Base-by-base conservation (phyloP, 148 eudicot species). In the Mesembryanthemum crystallinum region DNA sequence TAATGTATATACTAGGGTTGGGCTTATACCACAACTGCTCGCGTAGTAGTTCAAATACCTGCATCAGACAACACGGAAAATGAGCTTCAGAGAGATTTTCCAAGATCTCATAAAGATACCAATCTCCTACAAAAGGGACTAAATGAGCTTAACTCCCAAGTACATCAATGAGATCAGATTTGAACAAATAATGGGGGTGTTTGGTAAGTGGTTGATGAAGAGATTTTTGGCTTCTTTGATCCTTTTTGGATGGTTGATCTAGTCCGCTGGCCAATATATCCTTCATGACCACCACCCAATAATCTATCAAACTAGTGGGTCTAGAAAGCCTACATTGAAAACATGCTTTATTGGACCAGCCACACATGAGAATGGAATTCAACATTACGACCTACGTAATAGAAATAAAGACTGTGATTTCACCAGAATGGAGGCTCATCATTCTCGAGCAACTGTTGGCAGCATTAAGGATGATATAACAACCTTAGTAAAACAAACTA, bases 21-120 rank as follows among this genome's bases (percentile, higher is more conserved):
- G 98, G 98, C 82, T 79, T 85, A 88, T 94, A 94, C 97, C 97
- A 94, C 23, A 89, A 76, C 85, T 91, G 98, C 84, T 94, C 93
- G 25, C 90, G 90, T 52, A 94, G 77, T 61, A 94, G 86, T 75
- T 91, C 98, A 81, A 91, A 94, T 67, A 91, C 87, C 98, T 94
- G 89, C 80, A 76, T 64, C 57, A 8, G 57, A 62, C 64, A 57
- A 54, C 33, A 77, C 11, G 4, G 42, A 65, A n/a, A 23, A 65
- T 27, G n/a, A 32, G 23, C 9, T 27, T 67, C 75, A 39, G 12
- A 57, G 35, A 64, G 55, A 37, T 23, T 25, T 17, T 67, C 21
- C 45, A 57, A 57, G 60, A 12, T 7, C 54, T 64, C 12, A 6
- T 24, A 73, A 27, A 65, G 9, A 65, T 18, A 12, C 35, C 15